phyloP scores from a whole-genome alignment of 768 basidiomycete genomes.

The Auricularia sp. region DNA sequence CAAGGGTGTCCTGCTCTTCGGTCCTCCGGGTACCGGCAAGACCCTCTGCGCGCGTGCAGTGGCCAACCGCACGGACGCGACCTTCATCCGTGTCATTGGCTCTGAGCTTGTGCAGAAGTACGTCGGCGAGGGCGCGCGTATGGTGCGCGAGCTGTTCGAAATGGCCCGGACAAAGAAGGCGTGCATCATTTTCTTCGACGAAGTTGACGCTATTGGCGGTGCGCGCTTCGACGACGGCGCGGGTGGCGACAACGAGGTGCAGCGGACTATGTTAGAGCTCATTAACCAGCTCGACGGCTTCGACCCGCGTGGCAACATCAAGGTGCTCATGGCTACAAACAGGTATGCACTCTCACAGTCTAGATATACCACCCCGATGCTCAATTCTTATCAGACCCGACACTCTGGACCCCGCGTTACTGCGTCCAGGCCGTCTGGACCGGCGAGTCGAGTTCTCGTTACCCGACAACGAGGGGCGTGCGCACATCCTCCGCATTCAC shows the following conservation, averaged over 20 bases:
- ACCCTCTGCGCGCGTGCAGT: conserved; percentile 97
- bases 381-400: conserved; percentile 51
- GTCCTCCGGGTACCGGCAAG: conserved; percentile 96
- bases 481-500: conserved; percentile 94
- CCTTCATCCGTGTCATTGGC: conserved; percentile 98
- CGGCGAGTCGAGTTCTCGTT: conserved; percentile 93
- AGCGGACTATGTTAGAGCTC: conserved; percentile 96
- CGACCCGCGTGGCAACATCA: conserved; percentile 98
- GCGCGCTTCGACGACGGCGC: conserved; percentile 98
- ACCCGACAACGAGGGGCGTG: conserved; percentile 91
- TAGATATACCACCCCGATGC: too few relatives aligned
- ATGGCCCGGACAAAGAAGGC: conserved; percentile 99
- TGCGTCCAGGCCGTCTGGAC: conserved; percentile 93
- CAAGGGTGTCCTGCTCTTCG: conserved; percentile 92
- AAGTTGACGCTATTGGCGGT: conserved; percentile 96
- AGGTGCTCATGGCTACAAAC: conserved; percentile 99
- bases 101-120: conserved; percentile 99
- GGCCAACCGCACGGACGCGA: conserved; percentile 96
- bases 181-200: conserved; percentile 99
- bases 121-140: conserved; percentile 95
- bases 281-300: conserved; percentile 99
- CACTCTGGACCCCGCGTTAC: conserved; percentile 90
- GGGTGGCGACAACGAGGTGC: conserved; percentile 98
- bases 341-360: too few relatives aligned
- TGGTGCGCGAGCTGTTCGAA: conserved; percentile 98